Evolutionary conservation across 2,329 filamentous ascomycete genomes (phyloP).

Genomic region (Zymoseptoria crescenta): DNA sequence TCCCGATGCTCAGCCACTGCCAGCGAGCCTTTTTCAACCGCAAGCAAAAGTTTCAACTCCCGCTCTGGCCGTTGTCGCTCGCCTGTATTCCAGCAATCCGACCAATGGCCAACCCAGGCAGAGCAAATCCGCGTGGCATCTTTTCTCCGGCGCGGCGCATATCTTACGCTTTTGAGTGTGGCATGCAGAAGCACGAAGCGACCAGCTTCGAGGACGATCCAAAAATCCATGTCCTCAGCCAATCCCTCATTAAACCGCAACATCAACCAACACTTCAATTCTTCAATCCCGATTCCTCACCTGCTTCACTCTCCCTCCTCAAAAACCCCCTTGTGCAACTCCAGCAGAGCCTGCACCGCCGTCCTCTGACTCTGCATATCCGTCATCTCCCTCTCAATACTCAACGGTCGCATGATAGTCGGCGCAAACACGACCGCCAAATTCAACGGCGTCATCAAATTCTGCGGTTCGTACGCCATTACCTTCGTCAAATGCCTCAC

Average conservation of each 20-base stretch:
- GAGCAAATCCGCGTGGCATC: no score
- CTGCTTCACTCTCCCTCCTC: slow-evolving; percentile 11
- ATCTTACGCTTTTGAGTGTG: no score
- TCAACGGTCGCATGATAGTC: slow-evolving; percentile 89
- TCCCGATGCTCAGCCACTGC: no score
- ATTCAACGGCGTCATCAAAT: slow-evolving; percentile 95
- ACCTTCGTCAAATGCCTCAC: slow-evolving; percentile 89
- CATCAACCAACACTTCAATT: background rate
- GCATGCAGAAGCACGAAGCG: no score
- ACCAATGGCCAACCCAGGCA: no score
- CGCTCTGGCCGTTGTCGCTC: no score
- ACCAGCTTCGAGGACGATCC: no score
- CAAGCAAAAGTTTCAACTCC: no score
- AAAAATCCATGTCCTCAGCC: no score
- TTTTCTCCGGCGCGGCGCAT: no score
- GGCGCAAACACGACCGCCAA: slow-evolving; percentile 94
- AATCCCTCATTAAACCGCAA: background rate
- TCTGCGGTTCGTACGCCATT: slow-evolving; percentile 72
- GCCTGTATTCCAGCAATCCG: no score
- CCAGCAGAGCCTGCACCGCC: slow-evolving; percentile 86
- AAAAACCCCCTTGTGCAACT: slow-evolving; percentile 80
- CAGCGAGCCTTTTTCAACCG: no score
- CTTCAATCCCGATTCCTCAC: background rate
- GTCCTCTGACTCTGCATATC: slow-evolving; percentile 92
- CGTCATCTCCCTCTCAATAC: slow-evolving; percentile 86